Percentiles rank a stretch among this genome's conserved stretches.
These are phyloP conservation scores for Diaporthe batatas DNA, from an alignment of 2,329 filamentous ascomycete species.

Conservation along the genomic window DNA sequence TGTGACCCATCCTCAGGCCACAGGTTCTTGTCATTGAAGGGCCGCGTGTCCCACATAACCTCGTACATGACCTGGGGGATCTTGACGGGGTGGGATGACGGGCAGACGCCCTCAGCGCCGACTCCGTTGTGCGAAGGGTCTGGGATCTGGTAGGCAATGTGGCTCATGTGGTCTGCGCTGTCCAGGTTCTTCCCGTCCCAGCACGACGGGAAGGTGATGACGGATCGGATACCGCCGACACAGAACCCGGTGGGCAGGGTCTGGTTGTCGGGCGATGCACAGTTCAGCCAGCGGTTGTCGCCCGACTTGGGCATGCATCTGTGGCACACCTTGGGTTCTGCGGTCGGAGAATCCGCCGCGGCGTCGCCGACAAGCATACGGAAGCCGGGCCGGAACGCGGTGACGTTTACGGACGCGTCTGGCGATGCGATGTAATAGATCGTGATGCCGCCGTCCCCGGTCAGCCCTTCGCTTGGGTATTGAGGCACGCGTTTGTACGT, in stretches of 20 bases:
- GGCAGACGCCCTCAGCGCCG: conserved; percentile 52
- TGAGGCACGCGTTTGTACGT: conserved; percentile 38
- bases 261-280: conserved; percentile 54
- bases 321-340: conserved; percentile 50
- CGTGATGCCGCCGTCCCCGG: conserved; percentile 58
- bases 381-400: conserved; percentile 58
- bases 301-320: conserved; percentile 53
- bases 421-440: conserved; percentile 52
- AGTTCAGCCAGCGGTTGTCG: conserved; percentile 44
- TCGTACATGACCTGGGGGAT: conserved; percentile 49
- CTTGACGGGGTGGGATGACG: conserved; percentile 46
- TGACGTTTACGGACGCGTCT: conserved; percentile 44
- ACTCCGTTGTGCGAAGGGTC: conserved; percentile 53
- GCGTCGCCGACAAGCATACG: conserved; percentile 58
- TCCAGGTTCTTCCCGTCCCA: conserved; percentile 68
- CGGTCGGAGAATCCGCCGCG: conserved; percentile 46
- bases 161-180: conserved; percentile 57
- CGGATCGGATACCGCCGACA: conserved; percentile 51
- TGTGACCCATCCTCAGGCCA: conserved; percentile 51
- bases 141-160: conserved; percentile 59
- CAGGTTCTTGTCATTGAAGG: conserved; percentile 39
- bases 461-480: conserved; percentile 49
- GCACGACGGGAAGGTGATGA: conserved; percentile 51
- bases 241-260: conserved; percentile 52
- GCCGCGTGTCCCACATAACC: conserved; percentile 46